phyloP scores from a whole-genome alignment of 2,329 filamentous ascomycete species.

The Hirsutella thompsonii region DNA sequence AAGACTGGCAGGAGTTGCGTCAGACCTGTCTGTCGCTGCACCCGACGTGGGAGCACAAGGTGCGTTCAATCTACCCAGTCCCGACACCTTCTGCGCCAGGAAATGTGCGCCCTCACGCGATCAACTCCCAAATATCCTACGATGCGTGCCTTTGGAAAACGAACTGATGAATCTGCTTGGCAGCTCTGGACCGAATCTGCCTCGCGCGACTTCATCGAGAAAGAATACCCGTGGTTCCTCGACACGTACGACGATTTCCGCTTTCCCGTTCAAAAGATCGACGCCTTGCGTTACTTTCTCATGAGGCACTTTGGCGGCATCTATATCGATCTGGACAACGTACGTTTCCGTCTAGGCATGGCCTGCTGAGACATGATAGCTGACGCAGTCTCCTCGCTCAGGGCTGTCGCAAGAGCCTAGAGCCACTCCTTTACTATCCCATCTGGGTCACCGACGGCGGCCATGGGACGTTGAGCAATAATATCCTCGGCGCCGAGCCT shows the following conservation, averaged over 20 bases:
- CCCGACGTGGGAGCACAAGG: constrained; percentile 6
- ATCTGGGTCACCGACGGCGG: constrained; percentile 4
- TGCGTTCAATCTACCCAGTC: not conserved
- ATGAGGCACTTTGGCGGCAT: constrained; percentile 66
- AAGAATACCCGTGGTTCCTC: constrained; percentile 67
- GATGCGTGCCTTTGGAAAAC: no score
- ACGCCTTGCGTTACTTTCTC: constrained; percentile 70
- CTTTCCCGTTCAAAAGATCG: constrained; percentile 65
- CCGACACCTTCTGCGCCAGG: not conserved
- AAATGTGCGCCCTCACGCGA: no score
- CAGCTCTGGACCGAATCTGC: constrained; percentile 60
- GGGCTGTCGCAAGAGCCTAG: constrained; percentile 5
- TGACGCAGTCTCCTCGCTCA: not conserved
- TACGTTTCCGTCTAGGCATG: not conserved
- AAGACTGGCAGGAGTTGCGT: not conserved
- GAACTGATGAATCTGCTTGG: no score
- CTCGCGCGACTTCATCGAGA: constrained; percentile 56
- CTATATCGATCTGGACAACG: constrained; percentile 61
- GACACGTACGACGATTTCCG: constrained; percentile 61
- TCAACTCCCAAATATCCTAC: no score
- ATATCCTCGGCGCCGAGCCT: constrained; percentile 4
- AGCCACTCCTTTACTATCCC: constrained; percentile 5
- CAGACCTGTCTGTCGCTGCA: constrained; percentile 1
- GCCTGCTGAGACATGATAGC: not conserved
- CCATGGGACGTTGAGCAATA: constrained; percentile 4